These are phyloP conservation scores for Arthrinium puccinioides DNA, from an alignment of 2,329 filamentous ascomycete species.

Conservation along the genomic window DNA sequence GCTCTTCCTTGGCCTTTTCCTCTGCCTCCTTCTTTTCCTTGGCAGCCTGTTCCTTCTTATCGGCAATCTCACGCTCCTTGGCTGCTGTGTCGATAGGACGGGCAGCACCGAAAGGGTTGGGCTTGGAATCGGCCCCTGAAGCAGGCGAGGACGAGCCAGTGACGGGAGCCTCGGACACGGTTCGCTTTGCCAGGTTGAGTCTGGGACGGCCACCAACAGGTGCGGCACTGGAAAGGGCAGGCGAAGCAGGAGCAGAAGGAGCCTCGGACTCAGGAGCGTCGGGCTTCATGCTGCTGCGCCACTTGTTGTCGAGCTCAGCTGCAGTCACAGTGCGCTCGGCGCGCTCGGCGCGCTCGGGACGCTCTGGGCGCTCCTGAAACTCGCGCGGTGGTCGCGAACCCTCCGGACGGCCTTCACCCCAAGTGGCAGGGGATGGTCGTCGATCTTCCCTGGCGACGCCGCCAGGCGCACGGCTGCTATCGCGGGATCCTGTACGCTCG, in stretches of 20 bases:
- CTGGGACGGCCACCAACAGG: constrained; percentile 63
- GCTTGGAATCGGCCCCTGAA: constrained; percentile 55
- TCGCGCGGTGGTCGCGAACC: constrained; percentile 76
- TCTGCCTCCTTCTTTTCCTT: constrained; percentile 83
- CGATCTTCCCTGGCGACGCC: constrained; percentile 58
- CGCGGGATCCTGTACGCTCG: constrained; percentile 44
- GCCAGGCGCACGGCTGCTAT: constrained; percentile 44
- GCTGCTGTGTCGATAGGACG: constrained; percentile 89
- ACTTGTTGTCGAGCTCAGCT: constrained; percentile 87
- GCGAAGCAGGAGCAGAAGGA: constrained; percentile 69
- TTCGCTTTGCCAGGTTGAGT: constrained; percentile 85
- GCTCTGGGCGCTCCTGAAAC: constrained; percentile 58
- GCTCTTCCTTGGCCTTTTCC: constrained; percentile 76
- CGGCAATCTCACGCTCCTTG: constrained; percentile 82
- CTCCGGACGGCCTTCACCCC: constrained; percentile 70
- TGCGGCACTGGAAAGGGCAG: constrained; percentile 42
- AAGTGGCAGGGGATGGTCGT: constrained; percentile 63
- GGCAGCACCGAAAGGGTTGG: constrained; percentile 89
- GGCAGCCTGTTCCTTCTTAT: constrained; percentile 68
- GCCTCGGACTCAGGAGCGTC: constrained; percentile 70
- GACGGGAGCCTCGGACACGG: constrained; percentile 66
- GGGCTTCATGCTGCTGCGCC: constrained; percentile 88
- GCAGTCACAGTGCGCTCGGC: constrained; percentile 71
- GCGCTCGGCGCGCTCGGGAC: constrained; percentile 43
- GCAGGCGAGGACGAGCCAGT: constrained; percentile 41